A percentile compares a stretch with the other conserved stretches of the same genome.
phyloP scores from a whole-genome alignment of 1,284 basidiomycete genomes.

The Ganoderma lingzhi region DNA sequence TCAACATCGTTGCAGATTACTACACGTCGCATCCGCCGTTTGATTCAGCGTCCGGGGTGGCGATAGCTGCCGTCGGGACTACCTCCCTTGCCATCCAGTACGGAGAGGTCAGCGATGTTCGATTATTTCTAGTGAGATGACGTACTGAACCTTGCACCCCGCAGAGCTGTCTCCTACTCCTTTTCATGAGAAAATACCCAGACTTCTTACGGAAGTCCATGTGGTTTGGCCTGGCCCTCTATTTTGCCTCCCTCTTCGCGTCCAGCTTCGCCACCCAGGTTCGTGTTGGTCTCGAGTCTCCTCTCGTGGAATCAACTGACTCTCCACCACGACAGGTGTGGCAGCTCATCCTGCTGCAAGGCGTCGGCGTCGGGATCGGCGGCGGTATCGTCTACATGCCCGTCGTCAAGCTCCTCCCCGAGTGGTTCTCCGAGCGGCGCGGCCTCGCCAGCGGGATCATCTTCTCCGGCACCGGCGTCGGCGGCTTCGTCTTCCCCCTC shows the following conservation, averaged over 20 bases:
- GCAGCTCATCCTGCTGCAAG: slow-evolving; percentile 40
- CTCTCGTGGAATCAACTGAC: not conserved
- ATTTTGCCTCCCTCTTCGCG: slow-evolving; percentile 31
- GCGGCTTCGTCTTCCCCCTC: slow-evolving; percentile 40
- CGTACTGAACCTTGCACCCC: not conserved
- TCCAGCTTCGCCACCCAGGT: slow-evolving; percentile 40
- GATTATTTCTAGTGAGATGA: not conserved
- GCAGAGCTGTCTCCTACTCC: slow-evolving; percentile 34
- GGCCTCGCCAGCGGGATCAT: slow-evolving; percentile 40
- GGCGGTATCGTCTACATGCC: slow-evolving; percentile 38
- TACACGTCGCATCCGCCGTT: slow-evolving; percentile 29
- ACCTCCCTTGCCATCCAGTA: slow-evolving; percentile 29
- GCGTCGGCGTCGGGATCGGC: slow-evolving; percentile 36
- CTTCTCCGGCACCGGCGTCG: slow-evolving; percentile 39
- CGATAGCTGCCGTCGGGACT: slow-evolving; percentile 28
- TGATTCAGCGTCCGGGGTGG: slow-evolving; percentile 21
- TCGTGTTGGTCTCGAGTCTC: not conserved
- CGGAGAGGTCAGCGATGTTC: slow-evolving; percentile 16
- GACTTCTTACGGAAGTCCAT: slow-evolving; percentile 35
- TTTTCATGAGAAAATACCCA: slow-evolving; percentile 36
- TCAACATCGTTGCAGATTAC: slow-evolving; percentile 29
- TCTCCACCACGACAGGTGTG: slow-evolving; percentile 29
- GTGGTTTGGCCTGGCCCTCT: slow-evolving; percentile 34
- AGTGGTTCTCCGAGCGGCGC: slow-evolving; percentile 35
- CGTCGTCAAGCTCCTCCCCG: slow-evolving; percentile 34